Conservation (phyloP, 2,329 filamentous ascomycete species). For the Metarhizium brunneum region DNA sequence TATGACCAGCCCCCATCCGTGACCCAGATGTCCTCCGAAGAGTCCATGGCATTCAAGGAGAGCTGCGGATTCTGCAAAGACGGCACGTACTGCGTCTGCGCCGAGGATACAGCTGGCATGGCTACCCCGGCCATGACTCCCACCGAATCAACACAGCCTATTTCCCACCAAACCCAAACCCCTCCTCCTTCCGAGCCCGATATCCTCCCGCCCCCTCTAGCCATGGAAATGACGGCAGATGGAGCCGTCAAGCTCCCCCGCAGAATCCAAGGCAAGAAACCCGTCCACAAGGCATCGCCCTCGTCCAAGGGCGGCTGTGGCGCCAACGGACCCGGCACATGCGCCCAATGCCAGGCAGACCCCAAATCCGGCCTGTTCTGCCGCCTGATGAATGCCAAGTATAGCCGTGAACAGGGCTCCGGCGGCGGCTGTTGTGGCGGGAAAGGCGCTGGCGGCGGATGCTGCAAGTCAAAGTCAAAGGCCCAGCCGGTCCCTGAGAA, state of each 20-base stretch:
- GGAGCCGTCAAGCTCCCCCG: conserved; percentile 51
- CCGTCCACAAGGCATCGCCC: conserved; percentile 15
- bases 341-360: conserved; percentile 67
- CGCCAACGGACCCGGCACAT: conserved; percentile 66
- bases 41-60: conserved; percentile 45
- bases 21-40: conserved; percentile 24
- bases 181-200: conserved; percentile 54
- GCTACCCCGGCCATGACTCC: conserved; percentile 29
- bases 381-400: conserved; percentile 64
- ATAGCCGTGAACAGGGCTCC: conserved; percentile 32
- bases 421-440: conserved; percentile 53
- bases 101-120: conserved; percentile 44
- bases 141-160: conserved; percentile 29
- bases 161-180: conserved; percentile 42
- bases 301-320: conserved; percentile 37
- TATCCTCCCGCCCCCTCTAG: conserved; percentile 39
- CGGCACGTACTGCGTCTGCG: conserved; percentile 74
- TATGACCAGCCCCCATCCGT: conserved; percentile 3
- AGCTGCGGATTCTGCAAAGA: conserved; percentile 77
- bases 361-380: conserved; percentile 77
- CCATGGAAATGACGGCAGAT: conserved; percentile 50
- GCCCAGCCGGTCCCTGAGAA: conserved; percentile 21
- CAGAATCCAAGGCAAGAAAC: conserved; percentile 18
- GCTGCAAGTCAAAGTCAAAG: conserved; percentile 48
- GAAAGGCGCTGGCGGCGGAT: conserved; percentile 48